These are phyloP conservation scores for Termitomyces sp. DNA, from an alignment of 768 basidiomycete species.

Conservation along the genomic window DNA sequence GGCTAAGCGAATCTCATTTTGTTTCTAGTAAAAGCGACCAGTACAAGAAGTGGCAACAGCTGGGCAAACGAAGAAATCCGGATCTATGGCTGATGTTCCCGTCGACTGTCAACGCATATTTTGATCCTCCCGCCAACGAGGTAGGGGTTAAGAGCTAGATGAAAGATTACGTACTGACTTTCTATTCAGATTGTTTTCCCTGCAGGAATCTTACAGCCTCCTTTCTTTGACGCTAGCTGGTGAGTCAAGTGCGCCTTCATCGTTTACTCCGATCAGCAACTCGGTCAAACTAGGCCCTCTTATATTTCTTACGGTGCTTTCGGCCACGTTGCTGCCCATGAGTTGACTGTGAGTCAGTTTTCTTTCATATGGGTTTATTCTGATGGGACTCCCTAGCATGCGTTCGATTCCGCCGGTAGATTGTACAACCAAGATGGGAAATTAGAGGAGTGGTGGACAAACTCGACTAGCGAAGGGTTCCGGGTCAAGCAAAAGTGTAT, in stretches of 20 bases:
- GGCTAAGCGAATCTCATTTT: neutral
- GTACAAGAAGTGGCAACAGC: conserved; percentile 67
- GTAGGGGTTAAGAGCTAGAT: conserved; percentile 31
- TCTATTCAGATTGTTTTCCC: conserved; percentile 81
- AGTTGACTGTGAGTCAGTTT: conserved; percentile 64
- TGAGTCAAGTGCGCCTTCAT: conserved; percentile 23
- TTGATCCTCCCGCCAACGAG: conserved; percentile 84
- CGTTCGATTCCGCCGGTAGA: conserved; percentile 86
- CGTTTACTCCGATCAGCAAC: neutral
- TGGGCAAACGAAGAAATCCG: conserved; percentile 66
- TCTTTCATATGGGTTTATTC: neutral
- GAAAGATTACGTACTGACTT: neutral
- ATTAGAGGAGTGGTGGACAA: conserved; percentile 91
- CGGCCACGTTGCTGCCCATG: conserved; percentile 89
- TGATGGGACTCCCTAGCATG: conserved; percentile 51
- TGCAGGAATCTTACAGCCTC: conserved; percentile 90
- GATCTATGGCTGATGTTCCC: conserved; percentile 89
- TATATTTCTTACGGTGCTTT: conserved; percentile 92
- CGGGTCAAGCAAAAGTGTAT: conserved; percentile 82
- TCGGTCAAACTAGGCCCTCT: conserved; percentile 56
- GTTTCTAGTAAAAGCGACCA: conserved; percentile 49
- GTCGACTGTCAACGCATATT: conserved; percentile 85
- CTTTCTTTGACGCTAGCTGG: conserved; percentile 86
- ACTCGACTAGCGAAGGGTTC: conserved; percentile 81
- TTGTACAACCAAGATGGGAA: conserved; percentile 90